Conservation (phyloP, 2,329 filamentous ascomycete species). For the Aspergillus floridensis region DNA sequence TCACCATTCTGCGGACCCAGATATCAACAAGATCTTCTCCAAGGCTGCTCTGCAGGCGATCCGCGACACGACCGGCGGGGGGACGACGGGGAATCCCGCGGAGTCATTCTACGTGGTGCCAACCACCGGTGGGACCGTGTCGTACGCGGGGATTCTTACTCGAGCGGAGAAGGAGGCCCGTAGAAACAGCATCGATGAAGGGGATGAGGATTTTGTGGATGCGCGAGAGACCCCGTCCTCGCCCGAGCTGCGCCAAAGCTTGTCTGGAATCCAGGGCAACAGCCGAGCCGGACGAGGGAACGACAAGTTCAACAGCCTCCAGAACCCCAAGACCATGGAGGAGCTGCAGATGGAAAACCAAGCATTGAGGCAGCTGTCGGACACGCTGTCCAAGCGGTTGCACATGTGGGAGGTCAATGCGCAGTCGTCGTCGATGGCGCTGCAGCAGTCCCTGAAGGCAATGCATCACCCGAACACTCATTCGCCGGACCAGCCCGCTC, state of each 20-base stretch:
- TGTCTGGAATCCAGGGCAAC: conserved; percentile 37
- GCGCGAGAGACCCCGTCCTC: conserved; percentile 66
- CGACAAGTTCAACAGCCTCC: conserved; percentile 34
- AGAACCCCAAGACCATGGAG: conserved; percentile 67
- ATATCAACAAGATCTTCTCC: conserved; percentile 80
- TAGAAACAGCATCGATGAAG: conserved; percentile 56
- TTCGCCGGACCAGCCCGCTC: conserved; percentile 33
- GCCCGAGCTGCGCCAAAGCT: conserved; percentile 47
- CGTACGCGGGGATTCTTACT: conserved; percentile 83
- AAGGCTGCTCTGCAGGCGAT: conserved; percentile 79
- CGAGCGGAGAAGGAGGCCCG: conserved; percentile 46
- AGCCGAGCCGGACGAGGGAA: conserved; percentile 18
- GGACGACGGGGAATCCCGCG: conserved; percentile 53
- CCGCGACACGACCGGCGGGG: conserved; percentile 59
- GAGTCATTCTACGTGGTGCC: conserved; percentile 93
- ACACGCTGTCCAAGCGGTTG: conserved; percentile 82
- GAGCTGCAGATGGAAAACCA: conserved; percentile 87
- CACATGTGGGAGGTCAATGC: conserved; percentile 91
- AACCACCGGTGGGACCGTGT: conserved; percentile 83
- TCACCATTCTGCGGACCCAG: conserved; percentile 58
- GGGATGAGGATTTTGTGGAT: conserved; percentile 86
- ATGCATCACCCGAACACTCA: conserved; percentile 42
- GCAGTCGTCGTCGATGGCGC: conserved; percentile 78
- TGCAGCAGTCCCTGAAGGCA: conserved; percentile 73
- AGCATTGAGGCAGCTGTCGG: conserved; percentile 77